A percentile compares a stretch with the other conserved stretches of the same genome.
Evolutionary conservation across 1,284 basidiomycete genomes (phyloP).

Genomic region (Tremellales sp.): DNA sequence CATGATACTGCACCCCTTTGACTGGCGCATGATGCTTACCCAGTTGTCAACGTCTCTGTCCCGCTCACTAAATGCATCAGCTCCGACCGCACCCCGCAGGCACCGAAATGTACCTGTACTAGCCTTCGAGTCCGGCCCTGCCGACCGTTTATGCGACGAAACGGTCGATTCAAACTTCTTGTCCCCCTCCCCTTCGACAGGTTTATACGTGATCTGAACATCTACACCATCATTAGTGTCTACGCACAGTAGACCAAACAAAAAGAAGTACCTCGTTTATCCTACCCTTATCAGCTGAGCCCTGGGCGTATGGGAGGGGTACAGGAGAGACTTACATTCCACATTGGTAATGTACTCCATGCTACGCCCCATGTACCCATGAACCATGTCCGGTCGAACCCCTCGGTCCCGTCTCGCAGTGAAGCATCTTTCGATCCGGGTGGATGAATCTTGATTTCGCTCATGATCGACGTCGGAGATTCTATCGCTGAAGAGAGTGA

Average conservation of each 20-base stretch:
- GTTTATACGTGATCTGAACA: conserved; percentile 52
- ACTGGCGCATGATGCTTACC: conserved; percentile 7
- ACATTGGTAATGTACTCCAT: conserved; percentile 53
- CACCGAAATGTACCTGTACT: conserved; percentile 28
- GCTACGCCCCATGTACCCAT: conserved; percentile 54
- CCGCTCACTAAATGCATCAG: conserved; percentile 50
- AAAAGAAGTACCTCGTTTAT: too few relatives aligned
- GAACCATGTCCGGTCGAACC: conserved; percentile 46
- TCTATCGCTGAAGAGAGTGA: too few relatives aligned
- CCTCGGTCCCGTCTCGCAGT: conserved; percentile 26
- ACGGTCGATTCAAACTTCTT: conserved; percentile 47
- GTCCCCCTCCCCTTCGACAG: conserved; percentile 20
- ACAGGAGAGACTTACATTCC: conserved; percentile 46
- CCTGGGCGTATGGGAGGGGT: too few relatives aligned
- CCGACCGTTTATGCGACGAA: conserved; percentile 46
- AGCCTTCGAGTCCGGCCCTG: conserved; percentile 27
- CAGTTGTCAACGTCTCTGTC: conserved; percentile 40
- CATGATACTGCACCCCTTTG: background rate
- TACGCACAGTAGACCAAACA: too few relatives aligned
- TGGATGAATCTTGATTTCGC: conserved; percentile 15
- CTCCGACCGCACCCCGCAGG: background rate
- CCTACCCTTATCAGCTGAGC: too few relatives aligned
- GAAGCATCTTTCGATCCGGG: conserved; percentile 34
- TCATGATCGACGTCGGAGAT: background rate
- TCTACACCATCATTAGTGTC: conserved; percentile 33